Evolutionary conservation across 768 basidiomycete species (phyloP).

Genomic region (Lactifluus piperatus): DNA sequence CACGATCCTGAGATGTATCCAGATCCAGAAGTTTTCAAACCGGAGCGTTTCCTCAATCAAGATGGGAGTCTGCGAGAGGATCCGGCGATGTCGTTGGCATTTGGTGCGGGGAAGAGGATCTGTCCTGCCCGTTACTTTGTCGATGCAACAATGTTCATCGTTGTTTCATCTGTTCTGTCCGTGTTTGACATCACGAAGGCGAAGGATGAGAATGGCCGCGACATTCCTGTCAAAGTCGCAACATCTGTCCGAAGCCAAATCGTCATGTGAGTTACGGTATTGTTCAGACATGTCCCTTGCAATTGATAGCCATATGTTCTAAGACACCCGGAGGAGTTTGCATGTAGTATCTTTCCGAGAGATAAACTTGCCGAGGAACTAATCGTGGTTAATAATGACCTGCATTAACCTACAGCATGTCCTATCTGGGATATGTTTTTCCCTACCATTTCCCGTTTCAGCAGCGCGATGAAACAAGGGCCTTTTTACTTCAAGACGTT

Average conservation of each 20-base stretch:
- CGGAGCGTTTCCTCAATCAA: constrained; percentile 15
- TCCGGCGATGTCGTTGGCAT: background rate
- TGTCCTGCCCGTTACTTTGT: constrained; percentile 22
- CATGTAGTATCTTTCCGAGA: constrained; percentile 9
- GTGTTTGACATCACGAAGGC: constrained; percentile 14
- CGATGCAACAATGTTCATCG: constrained; percentile 18
- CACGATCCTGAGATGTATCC: constrained; percentile 9
- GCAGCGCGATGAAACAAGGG: too few relatives aligned
- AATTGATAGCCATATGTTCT: background rate
- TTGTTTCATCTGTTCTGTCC: constrained; percentile 6
- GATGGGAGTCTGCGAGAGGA: constrained; percentile 13
- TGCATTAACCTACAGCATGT: background rate
- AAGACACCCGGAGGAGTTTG: constrained; percentile 6
- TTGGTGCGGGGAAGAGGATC: constrained; percentile 13
- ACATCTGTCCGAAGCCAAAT: background rate
- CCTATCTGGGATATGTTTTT: background rate
- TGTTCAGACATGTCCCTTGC: too few relatives aligned
- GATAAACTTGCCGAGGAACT: constrained; percentile 6
- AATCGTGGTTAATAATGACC: background rate
- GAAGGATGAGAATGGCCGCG: constrained; percentile 7
- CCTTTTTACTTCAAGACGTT: too few relatives aligned
- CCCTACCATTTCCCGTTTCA: too few relatives aligned
- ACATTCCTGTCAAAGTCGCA: background rate
- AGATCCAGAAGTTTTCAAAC: constrained; percentile 16
- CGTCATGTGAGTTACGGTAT: background rate